A percentile compares a stretch with the other conserved stretches of the same genome.
These are phyloP conservation scores for Phytophthora aleatoria DNA, from an alignment of 352 stramenopile genomes.

Conservation along the genomic window DNA sequence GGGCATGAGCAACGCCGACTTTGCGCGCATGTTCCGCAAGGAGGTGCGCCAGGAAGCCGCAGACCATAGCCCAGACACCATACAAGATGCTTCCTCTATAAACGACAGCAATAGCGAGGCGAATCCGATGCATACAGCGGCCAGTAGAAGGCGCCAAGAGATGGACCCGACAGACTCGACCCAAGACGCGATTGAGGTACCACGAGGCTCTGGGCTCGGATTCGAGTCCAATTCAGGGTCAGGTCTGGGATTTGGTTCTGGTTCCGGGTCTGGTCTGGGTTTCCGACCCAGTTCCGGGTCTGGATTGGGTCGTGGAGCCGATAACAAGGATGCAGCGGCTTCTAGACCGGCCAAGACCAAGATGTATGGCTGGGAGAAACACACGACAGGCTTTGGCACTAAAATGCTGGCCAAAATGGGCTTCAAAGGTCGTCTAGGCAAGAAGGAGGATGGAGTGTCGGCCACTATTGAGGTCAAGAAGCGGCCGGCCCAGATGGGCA, in stretches of 20 bases:
- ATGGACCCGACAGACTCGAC: conserved; percentile 9
- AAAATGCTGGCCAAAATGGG: conserved; percentile 97
- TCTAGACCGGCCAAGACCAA: conserved; percentile 25
- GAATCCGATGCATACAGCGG: conserved; percentile 26
- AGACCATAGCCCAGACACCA: neutral
- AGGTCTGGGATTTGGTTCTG: conserved; percentile 3
- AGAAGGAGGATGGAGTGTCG: conserved; percentile 93
- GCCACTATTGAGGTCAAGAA: conserved; percentile 94
- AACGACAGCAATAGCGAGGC: neutral
- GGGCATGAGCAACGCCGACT: conserved; percentile 76
- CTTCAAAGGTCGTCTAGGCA: conserved; percentile 93
- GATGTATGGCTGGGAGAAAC: conserved; percentile 92
- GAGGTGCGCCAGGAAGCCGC: conserved; percentile 30
- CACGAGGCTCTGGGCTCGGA: conserved; percentile 9
- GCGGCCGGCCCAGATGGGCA: conserved; percentile 91
- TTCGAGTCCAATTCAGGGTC: neutral
- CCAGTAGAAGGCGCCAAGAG: conserved; percentile 31
- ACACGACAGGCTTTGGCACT: conserved; percentile 96
- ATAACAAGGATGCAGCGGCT: conserved; percentile 9
- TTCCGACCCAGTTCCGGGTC: conserved; percentile 19
- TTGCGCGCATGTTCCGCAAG: conserved; percentile 74
- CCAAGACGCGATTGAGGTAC: conserved; percentile 8
- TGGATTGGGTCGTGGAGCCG: conserved; percentile 21
- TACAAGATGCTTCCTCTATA: neutral
- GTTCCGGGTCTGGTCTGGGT: conserved; percentile 13